Evolutionary conservation across 176 grass and related monocot genomes (phyloP).

Genomic region (Chloris gayana): DNA sequence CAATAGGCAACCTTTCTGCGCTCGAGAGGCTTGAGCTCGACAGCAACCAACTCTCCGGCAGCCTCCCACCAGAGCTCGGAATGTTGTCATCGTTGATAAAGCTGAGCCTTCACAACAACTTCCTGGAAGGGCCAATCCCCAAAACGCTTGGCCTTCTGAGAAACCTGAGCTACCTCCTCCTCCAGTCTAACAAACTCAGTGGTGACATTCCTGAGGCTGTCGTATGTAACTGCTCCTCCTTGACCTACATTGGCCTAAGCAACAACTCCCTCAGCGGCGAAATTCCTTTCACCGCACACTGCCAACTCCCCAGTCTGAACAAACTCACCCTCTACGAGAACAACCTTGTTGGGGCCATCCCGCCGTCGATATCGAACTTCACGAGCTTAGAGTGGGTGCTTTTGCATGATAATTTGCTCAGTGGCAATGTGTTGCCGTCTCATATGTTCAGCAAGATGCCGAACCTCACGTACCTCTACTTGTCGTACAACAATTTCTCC

Average conservation of each 20-base stretch:
- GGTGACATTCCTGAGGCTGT: conserved; percentile 45
- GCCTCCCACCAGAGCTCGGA: conserved; percentile 52
- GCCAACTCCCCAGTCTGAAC: conserved; percentile 28
- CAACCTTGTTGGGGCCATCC: conserved; percentile 48
- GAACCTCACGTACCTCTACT: conserved; percentile 47
- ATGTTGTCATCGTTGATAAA: conserved; percentile 34
- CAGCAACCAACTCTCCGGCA: conserved; percentile 48
- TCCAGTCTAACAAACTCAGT: conserved; percentile 45
- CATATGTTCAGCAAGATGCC: conserved; percentile 62
- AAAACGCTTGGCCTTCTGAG: conserved; percentile 44
- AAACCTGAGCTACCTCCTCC: conserved; percentile 42
- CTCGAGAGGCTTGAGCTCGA: conserved; percentile 59
- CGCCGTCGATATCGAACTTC: conserved; percentile 38
- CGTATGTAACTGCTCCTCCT: conserved; percentile 60
- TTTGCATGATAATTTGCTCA: conserved; percentile 44
- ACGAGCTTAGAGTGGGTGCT: conserved; percentile 49
- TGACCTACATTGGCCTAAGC: conserved; percentile 44
- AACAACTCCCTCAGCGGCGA: conserved; percentile 56
- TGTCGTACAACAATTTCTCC: conserved; percentile 61
- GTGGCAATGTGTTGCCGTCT: conserved; percentile 52
- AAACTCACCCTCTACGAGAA: conserved; percentile 48
- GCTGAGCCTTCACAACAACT: conserved; percentile 47
- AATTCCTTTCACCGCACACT: conserved; percentile 50
- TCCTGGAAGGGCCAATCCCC: conserved; percentile 43
- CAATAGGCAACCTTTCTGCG: conserved; percentile 53